phyloP scores from a whole-genome alignment of 2,329 filamentous ascomycete species.

The Pyrenophora graminea region DNA sequence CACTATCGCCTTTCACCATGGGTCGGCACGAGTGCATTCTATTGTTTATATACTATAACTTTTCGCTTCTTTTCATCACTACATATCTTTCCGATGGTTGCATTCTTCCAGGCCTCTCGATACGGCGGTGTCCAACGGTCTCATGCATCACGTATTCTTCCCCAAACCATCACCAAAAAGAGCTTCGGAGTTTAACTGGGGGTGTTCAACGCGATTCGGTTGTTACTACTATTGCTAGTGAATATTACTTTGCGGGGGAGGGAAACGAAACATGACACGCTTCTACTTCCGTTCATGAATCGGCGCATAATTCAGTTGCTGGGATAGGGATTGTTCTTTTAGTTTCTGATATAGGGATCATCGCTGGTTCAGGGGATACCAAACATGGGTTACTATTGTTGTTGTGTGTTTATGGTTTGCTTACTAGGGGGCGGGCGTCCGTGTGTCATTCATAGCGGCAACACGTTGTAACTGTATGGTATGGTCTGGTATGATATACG shows the following conservation, averaged over 20 bases:
- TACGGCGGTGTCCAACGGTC: background rate
- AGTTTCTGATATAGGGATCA: too few relatives aligned
- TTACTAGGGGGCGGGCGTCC: too few relatives aligned
- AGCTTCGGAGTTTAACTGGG: background rate
- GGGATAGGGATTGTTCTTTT: too few relatives aligned
- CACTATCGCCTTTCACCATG: conserved; percentile 9
- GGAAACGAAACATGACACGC: too few relatives aligned
- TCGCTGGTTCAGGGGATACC: too few relatives aligned
- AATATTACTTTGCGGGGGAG: background rate
- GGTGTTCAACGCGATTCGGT: too few relatives aligned
- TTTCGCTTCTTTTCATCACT: conserved; percentile 6
- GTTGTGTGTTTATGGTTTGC: background rate
- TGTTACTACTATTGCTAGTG: background rate
- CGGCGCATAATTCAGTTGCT: too few relatives aligned
- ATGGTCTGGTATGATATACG: too few relatives aligned
- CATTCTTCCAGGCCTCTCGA: background rate
- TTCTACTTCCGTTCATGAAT: too few relatives aligned
- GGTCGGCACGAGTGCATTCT: conserved; percentile 22
- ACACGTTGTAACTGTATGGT: too few relatives aligned
- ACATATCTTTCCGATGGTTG: conserved; percentile 6
- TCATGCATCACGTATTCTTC: conserved; percentile 1
- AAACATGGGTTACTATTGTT: too few relatives aligned
- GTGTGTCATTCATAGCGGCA: background rate
- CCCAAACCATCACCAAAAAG: background rate
- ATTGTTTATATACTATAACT: conserved; percentile 35